Base-by-base conservation (phyloP, 2,329 filamentous ascomycete genomes). In the Curvularia eragrostidis region DNA sequence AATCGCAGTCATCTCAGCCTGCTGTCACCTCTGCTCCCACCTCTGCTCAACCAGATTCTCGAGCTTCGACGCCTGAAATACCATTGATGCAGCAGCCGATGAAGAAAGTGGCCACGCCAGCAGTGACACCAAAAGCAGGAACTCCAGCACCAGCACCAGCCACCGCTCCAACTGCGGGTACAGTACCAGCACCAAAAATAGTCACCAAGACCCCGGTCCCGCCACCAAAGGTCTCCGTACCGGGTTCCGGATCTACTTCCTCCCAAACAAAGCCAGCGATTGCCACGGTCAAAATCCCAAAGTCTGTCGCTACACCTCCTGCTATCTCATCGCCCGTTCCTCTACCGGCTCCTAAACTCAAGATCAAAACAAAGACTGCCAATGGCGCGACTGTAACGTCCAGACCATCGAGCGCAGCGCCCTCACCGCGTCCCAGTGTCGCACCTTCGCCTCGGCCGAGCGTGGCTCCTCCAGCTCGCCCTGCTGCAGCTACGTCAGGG, bases 261-360 rank as follows among this genome's bases (percentile, higher is more conserved):
- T 52, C 56, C 9, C 36, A 63, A 26, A 46, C 57, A 46, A 55
- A 54, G 23, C 39, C 60, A 19, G 46, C 49, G 24, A 61, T 61
- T 21, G 48, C 61, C 8, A 54, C 63, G 1, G 59, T 70, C 54
- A 66, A 57, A 8, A 46, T 66, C 13, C 63, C 67, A 13, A 56
- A 62, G 8, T 52, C 54, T n/a, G 58, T 66, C 6, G 54, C 66
- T 13, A 62, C 66, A 38, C 57, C 69, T 19, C 63, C 64, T 5
- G 55, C 66, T n/a, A 71, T 70, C n/a, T 55, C 59, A 26, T 69
- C 67, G 5, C 67, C 66, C 4, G 67, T 69, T 6, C 66, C 67
- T 24, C 57, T 64, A 7, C 63, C 67, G 3, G 68, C 62, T 12
- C 68, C 68, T 2, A 71, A 68, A 46, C 66, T 71, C 32, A 73